Conservation (phyloP, 306 rosid species). For the Malus domestica region DNA sequence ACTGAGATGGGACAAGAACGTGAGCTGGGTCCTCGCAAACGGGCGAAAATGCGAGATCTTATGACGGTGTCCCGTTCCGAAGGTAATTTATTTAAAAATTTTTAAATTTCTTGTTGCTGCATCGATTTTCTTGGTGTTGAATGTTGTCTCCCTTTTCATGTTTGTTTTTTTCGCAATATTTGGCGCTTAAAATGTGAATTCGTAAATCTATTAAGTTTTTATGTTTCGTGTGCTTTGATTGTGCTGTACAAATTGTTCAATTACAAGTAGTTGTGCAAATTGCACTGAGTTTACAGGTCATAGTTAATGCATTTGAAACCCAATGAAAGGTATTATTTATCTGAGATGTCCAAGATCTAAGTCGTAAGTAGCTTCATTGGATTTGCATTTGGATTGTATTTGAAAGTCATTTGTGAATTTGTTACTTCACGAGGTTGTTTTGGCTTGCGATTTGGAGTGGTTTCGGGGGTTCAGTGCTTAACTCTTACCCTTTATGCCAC, state of each 20-base stretch:
- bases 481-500: slow-evolving; percentile 12
- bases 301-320: neutral
- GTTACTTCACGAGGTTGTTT: neutral
- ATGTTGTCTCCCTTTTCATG: neutral
- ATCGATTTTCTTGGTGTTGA: neutral
- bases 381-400: neutral
- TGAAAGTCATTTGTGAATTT: neutral
- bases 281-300: neutral
- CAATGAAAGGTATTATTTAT: too few species aligned
- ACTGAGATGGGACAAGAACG: slow-evolving; percentile 25
- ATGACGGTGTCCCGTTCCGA: slow-evolving; percentile 42
- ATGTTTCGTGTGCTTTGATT: neutral
- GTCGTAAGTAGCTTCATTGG: neutral
- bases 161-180: neutral
- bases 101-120: neutral
- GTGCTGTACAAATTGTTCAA: neutral
- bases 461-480: neutral
- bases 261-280: neutral
- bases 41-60: slow-evolving; percentile 67
- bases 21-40: slow-evolving; percentile 34
- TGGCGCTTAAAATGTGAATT: neutral
- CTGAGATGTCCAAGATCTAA: neutral
- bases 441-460: neutral
- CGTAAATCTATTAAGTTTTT: neutral
- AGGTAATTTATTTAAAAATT: slow-evolving; percentile 30